Base-by-base conservation (phyloP, 164 flowering plant species). In the Stephania japonica region DNA sequence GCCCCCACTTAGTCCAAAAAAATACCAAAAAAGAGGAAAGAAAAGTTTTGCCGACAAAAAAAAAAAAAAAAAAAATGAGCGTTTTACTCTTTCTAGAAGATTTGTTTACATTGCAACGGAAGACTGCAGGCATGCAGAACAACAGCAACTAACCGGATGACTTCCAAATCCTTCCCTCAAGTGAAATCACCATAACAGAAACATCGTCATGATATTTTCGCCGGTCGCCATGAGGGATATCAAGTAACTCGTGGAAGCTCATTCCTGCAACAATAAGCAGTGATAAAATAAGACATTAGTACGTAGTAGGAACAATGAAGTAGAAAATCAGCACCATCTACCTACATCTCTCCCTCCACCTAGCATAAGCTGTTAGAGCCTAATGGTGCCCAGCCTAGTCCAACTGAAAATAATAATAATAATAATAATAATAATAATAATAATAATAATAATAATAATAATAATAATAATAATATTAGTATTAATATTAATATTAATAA, bases 121-220 rank as follows among this genome's bases (percentile, higher is more conserved):
- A 66, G 68, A 44, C 38, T 32, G n/a, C n/a, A n/a, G 1, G 27
- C 7, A 47, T 23, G 10, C n/a, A 24, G 6, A 72, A n/a, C 7
- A 53, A 25, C 67, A 66, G 23, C 16, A 67, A 65, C 79, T 49
- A 74, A 41, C 78, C 86, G 41, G 81, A 81, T 62, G 84, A 83
- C 72, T 80, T 78, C 76, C 93, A 87, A 70, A 89, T 87, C 84
- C 93, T 85, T 70, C 93, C 93, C 78, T 89, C 93, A 19, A 89
- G 80, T 10, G 90, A 87, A 67, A 87, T 83, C 73, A 87, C 90
- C 85, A 87, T 87, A 21, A 89, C 88, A 24, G 90, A 86, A 74
- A 89, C 89, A 77, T 87, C 93, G 50, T 89, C 90, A 67, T 89
- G 93, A 75, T 86, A 89, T 77, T 85, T 85, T 8, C 89, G 81